Percentiles rank a stretch among this genome's conserved stretches.
These are phyloP conservation scores for Williopsis jadinii DNA, from an alignment of 1,139 yeast genomes.

Conservation along the genomic window DNA sequence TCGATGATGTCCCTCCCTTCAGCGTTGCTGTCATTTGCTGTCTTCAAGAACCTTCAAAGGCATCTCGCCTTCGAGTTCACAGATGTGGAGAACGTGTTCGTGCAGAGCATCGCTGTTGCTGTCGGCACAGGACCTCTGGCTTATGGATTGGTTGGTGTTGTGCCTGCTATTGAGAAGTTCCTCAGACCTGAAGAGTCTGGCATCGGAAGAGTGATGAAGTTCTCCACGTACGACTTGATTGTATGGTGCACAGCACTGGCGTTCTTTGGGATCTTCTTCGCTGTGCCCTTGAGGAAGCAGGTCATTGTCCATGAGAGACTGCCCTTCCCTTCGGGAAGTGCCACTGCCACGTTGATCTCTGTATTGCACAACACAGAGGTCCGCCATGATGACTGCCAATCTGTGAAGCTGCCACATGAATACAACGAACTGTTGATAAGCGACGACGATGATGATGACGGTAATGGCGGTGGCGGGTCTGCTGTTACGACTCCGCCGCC, in stretches of 20 bases:
- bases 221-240: conserved; percentile 44
- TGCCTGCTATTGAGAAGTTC: conserved; percentile 92
- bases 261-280: conserved; percentile 92
- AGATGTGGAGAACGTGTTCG: conserved; percentile 88
- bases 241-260: conserved; percentile 85
- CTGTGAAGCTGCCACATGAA: conserved; percentile 20
- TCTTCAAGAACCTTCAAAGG: conserved; percentile 49
- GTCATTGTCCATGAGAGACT: conserved; percentile 79
- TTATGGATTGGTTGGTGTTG: conserved; percentile 91
- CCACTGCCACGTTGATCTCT: conserved; percentile 88
- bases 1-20: conserved; percentile 99
- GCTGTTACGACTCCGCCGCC: background rate
- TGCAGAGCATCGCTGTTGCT: conserved; percentile 91
- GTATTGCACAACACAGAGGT: conserved; percentile 72
- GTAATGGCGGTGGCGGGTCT: too few species aligned
- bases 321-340: conserved; percentile 92
- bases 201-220: conserved; percentile 29
- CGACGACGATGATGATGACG: conserved; percentile 14
- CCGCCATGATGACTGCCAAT: conserved; percentile 33
- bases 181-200: conserved; percentile 77
- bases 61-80: conserved; percentile 46
- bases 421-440: conserved; percentile 25
- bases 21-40: conserved; percentile 78
- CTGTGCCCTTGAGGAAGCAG: conserved; percentile 79
- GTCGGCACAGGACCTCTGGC: conserved; percentile 97